Evolutionary conservation across 2,329 filamentous ascomycete genomes (phyloP).

Genomic region (Epichloe uncinata): DNA sequence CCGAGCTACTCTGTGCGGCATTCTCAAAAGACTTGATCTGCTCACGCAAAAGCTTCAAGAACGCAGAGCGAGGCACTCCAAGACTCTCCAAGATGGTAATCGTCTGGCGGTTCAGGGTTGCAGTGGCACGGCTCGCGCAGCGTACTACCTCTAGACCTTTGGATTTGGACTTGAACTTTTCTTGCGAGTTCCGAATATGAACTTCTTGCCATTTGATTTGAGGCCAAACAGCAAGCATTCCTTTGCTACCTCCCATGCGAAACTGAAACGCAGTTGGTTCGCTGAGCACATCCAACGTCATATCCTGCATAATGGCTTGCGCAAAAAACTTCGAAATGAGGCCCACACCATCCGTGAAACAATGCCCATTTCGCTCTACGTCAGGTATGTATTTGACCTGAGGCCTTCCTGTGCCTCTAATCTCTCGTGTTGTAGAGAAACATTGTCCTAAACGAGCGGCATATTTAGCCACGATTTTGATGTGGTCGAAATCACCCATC

Average conservation of each 20-base stretch:
- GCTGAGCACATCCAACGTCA: conserved; percentile 43
- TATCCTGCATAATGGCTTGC: conserved; percentile 56
- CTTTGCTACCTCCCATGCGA: conserved; percentile 84
- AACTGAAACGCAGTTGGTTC: conserved; percentile 82
- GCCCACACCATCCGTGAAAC: conserved; percentile 85
- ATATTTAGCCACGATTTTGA: conserved; percentile 76
- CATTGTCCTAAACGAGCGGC: conserved; percentile 85
- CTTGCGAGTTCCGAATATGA: conserved; percentile 69
- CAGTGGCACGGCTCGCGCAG: conserved; percentile 60
- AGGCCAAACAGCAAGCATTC: conserved; percentile 66
- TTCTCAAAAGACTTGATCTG: conserved; percentile 57
- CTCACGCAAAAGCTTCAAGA: conserved; percentile 50
- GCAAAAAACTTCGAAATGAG: conserved; percentile 80
- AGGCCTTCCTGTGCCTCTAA: conserved; percentile 49
- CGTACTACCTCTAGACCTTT: conserved; percentile 75
- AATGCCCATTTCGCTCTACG: conserved; percentile 52
- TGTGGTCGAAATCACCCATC: conserved; percentile 79
- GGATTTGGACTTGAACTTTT: conserved; percentile 66
- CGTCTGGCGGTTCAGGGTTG: conserved; percentile 79
- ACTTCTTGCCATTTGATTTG: conserved; percentile 54
- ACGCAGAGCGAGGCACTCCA: conserved; percentile 54
- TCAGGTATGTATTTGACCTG: conserved; percentile 52
- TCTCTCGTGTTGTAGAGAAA: conserved; percentile 80
- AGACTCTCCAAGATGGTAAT: conserved; percentile 74
- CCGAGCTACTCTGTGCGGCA: conserved; percentile 52